phyloP scores from a whole-genome alignment of 2,329 filamentous ascomycete genomes.

The Sphaerulina musiva region DNA sequence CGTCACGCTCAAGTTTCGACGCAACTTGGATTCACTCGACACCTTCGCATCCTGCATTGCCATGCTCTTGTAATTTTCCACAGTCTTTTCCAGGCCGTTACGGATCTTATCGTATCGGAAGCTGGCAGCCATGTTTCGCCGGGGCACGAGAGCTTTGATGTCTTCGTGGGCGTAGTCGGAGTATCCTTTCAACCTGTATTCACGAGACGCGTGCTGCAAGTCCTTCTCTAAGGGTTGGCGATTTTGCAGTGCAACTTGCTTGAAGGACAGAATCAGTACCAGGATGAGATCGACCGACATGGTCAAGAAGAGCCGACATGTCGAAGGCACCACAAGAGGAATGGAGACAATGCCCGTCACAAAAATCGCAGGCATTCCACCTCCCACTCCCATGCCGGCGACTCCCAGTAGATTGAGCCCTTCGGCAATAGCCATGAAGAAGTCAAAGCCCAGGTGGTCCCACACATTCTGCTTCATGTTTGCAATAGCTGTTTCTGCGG shows the following conservation, averaged over 20 bases:
- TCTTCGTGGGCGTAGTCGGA: conserved; percentile 19
- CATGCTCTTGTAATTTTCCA: conserved; percentile 21
- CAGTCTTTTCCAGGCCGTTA: conserved; percentile 17
- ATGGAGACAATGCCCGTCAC: conserved; percentile 23
- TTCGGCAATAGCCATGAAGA: conserved; percentile 19
- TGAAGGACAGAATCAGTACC: conserved; percentile 31
- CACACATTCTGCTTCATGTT: conserved; percentile 23
- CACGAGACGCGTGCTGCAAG: conserved; percentile 19
- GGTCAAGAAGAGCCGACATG: conserved; percentile 31
- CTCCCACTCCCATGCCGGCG: conserved; percentile 22
- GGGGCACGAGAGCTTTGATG: conserved; percentile 19
- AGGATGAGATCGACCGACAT: conserved; percentile 33
- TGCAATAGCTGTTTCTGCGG: conserved; percentile 16
- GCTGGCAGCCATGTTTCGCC: conserved; percentile 16
- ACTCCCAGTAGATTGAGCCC: conserved; percentile 19
- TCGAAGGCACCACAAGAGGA: conserved; percentile 28
- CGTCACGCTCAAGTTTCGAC: not conserved
- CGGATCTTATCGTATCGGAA: conserved; percentile 18
- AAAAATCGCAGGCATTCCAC: conserved; percentile 27
- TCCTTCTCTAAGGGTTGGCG: conserved; percentile 19
- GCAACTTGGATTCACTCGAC: conserved; percentile 2
- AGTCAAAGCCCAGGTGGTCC: conserved; percentile 16
- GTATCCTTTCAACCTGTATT: conserved; percentile 19
- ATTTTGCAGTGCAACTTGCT: conserved; percentile 13
- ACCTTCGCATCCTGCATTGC: conserved; percentile 20